These are phyloP conservation scores for Thielaviopsis ethacetica DNA, from an alignment of 2,329 filamentous ascomycete genomes.

Conservation along the genomic window DNA sequence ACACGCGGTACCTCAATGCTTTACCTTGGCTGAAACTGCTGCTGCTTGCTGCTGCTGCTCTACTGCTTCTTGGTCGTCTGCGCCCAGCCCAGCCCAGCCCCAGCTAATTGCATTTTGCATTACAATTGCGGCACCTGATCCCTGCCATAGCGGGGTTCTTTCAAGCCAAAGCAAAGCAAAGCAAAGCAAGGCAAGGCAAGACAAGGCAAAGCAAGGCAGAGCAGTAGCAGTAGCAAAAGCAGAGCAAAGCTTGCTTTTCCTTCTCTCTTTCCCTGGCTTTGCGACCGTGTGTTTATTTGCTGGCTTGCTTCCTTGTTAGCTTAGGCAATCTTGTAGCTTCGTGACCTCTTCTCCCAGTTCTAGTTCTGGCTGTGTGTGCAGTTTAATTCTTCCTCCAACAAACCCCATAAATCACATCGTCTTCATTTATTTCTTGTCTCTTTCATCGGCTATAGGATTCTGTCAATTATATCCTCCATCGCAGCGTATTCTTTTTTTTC, in stretches of 20 bases:
- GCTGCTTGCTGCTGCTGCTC: neutral
- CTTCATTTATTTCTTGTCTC: neutral
- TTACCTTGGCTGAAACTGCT: neutral
- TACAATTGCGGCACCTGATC: neutral
- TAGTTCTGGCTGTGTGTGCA: neutral
- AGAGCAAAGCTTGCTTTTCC: too few species aligned
- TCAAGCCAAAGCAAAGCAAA: neutral
- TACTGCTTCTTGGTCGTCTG: neutral
- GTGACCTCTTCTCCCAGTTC: neutral
- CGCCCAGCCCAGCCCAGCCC: neutral
- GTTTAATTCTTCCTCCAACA: neutral
- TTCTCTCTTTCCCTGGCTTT: neutral
- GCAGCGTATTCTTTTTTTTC: neutral
- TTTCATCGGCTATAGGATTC: neutral
- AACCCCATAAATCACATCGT: neutral
- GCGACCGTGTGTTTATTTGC: neutral
- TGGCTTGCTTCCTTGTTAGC: neutral
- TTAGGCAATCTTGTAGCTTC: too few species aligned
- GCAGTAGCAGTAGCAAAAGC: too few species aligned
- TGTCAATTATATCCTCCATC: neutral
- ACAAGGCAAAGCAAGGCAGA: too few species aligned
- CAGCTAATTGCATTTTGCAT: constrained; percentile 1
- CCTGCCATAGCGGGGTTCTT: constrained; percentile 1
- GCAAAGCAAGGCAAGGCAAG: too few species aligned
- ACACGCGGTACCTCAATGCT: neutral